These are phyloP conservation scores for Vaccinium myrtillus DNA, from an alignment of 148 eudicot genomes.

Conservation along the genomic window DNA sequence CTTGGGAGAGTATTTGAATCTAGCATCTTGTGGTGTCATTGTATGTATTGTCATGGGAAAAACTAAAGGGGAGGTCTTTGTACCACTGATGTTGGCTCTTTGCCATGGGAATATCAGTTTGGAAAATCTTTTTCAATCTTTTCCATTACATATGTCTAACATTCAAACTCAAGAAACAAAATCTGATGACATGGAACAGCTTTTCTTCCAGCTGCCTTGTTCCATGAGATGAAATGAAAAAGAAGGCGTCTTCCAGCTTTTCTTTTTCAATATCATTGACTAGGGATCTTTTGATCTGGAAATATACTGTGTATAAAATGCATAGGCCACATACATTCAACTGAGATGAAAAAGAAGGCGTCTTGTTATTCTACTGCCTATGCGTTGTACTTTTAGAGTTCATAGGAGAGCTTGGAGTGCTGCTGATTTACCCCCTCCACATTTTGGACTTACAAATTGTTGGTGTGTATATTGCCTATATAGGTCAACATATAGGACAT, in stretches of 20 bases:
- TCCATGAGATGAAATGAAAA: no score
- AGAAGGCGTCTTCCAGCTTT: no score
- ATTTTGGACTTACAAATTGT: not conserved
- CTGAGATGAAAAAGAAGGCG: no score
- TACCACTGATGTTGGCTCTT: not conserved
- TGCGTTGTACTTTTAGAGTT: not conserved
- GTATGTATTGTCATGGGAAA: not conserved
- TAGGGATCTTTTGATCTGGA: no score
- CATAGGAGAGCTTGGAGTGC: not conserved
- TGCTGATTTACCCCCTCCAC: not conserved
- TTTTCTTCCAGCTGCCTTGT: not conserved
- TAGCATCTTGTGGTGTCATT: no score
- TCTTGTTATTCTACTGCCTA: no score
- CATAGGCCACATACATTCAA: no score
- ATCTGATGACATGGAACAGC: not conserved
- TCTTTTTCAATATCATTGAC: no score
- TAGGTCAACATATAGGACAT: not conserved
- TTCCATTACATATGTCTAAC: not conserved
- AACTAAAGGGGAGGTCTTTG: not conserved
- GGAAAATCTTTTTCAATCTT: no score
- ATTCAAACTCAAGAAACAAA: not conserved
- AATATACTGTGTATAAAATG: no score
- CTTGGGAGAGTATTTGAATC: no score
- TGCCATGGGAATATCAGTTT: not conserved
- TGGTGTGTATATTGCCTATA: not conserved